Evolutionary conservation across 2,329 filamentous ascomycete genomes (phyloP), one percentile per base, ranked within the genome.

Genomic region (Claviceps monticola): DNA sequence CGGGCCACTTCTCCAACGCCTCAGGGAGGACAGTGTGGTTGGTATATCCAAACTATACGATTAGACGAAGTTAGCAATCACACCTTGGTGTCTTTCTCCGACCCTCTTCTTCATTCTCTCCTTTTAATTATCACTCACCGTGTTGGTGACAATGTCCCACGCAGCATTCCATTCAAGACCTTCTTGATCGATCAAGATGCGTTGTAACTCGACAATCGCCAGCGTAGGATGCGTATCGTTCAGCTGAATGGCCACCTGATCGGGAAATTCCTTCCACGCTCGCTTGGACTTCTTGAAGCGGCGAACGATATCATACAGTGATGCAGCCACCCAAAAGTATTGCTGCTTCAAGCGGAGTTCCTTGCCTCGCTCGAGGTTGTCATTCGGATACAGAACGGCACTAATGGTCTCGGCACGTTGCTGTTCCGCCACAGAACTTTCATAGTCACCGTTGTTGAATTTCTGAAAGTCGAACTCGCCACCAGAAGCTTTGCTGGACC

Each of bases 381-480:
- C 91, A 63, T 98, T 98, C 54, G 93, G 93, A 65, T 98, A 98
- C 45, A 98, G 72, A 14, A 98, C 93, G 36, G 91, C 91, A 50
- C 90, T 96, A 71, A 98, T 98, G 51, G 91, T 97, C 74, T 98
- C 93, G n/a, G 93, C 93, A 53, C 88, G 85, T 74, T 98, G 93
- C 70, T 97, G 89, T 60, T 98, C 93, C n/a, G 86, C 88, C 41
- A 98, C 93, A 13, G 93, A 94, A 71, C 87, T 93, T 71, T 98
- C 93, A 65, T 98, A 98, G 61, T 98, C 90, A 56, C 93, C 93
- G 54, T 78, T 93, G 72, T 98, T 98, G 82, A 98, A 98, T 68
- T 97, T 97, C 64, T 96, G 91, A 72, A 98, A 98, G 71, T 98
- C 91, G 58, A 98, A 98, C 68, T 98, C 93, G 58, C 93, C 93